phyloP scores from a whole-genome alignment of 345 rosid species.

The Ceriops zippeliana region DNA sequence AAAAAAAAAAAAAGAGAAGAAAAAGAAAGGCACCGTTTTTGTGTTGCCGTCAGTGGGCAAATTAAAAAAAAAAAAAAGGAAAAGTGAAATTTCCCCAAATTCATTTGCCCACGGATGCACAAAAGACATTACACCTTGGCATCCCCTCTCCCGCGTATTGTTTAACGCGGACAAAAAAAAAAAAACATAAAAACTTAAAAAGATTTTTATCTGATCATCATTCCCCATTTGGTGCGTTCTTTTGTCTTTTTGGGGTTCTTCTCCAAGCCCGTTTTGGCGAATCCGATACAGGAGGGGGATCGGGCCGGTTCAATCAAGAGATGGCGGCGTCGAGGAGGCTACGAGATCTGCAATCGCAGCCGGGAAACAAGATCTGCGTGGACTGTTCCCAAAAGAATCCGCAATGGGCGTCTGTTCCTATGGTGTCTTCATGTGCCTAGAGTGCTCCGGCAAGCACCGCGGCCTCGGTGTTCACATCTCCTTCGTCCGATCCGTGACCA shows the following conservation, averaged over 20 bases:
- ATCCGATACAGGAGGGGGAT: conserved; percentile 9
- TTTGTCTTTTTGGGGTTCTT: not conserved
- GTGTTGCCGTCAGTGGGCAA: no score
- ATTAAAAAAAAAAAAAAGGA: no score
- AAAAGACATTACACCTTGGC: no score
- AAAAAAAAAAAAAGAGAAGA: no score
- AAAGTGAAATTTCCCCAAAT: no score
- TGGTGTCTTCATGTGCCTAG: conserved; percentile 96
- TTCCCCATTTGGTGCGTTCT: not conserved
- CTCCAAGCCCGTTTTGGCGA: not conserved
- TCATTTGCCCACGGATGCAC: no score
- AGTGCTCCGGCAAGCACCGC: conserved; percentile 98
- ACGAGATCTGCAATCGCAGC: conserved; percentile 79
- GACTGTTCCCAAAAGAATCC: conserved; percentile 97
- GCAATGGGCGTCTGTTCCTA: conserved; percentile 99
- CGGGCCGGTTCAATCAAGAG: conserved; percentile 1
- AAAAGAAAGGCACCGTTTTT: no score
- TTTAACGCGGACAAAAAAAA: no score
- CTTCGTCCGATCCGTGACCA: conserved; percentile 96
- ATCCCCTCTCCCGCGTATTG: no score
- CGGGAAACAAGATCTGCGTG: conserved; percentile 85
- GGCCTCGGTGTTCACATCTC: conserved; percentile 99
- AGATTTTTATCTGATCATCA: no score
- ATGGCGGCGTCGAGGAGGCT: conserved; percentile 86
- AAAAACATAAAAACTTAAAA: no score